Evolutionary conservation across 306 rosid species (phyloP), one percentile per base, ranked within the genome.

Genomic region (Casuarina equisetifolia): DNA sequence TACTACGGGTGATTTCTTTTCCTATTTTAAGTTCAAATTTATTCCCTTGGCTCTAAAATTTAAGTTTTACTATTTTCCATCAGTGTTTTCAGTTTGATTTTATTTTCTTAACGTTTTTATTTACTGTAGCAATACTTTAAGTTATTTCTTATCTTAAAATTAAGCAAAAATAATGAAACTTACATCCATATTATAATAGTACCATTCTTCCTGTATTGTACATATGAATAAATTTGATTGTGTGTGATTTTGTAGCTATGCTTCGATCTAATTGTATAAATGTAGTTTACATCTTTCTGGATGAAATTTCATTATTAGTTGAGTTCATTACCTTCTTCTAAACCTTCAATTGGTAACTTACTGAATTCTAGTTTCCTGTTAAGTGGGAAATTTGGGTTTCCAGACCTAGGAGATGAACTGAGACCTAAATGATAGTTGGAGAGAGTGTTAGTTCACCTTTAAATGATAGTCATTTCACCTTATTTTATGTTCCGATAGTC

Each of bases 121-220:
- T 61, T 1, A 13, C 16, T 25, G 32, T 36, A 35, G 43, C 38
- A 61, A 61, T 35, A 61, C 68, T 32, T 58, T 25, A 9, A 58
- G 25, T 55, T 55, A 57, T 59, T 51, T n/a, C 32, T 59, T 59
- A 32, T 59, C 67, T 59, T 61, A 61, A 61, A 35, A 61, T 9
- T 10, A 35, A 36, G 13, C 11, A 61, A 19, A 19, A 55, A 17
- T 13, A 13, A 52, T 13, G 20, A 52, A 7, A 19, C 19, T 52
- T 52, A 52, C 19, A 16, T 15, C 57, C 4, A 52, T 52, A 16
- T 13, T 52, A 52, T 3, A 52, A 52, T n/a, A 52, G 20, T 4
- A 16, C 32, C 32, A 25, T 52, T 52, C 19, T 52, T 13, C 57
- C 4, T 52, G 1, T 44, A 4, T 44, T 44, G 7, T 44, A 44